Conservation (phyloP, 768 basidiomycete genomes). For the Trametes elegans region DNA sequence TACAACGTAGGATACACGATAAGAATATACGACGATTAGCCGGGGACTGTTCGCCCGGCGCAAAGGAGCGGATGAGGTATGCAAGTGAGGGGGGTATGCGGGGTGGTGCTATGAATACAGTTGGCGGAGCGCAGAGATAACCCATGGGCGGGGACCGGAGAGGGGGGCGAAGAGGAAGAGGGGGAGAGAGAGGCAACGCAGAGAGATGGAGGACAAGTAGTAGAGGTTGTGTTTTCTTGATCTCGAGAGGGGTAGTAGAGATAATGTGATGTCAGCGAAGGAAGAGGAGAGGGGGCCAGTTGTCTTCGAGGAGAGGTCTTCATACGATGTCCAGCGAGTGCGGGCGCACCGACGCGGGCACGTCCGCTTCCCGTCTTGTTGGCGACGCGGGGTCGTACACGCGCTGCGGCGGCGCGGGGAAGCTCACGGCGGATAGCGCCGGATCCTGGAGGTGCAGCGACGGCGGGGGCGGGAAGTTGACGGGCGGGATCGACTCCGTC, state of each 20-base stretch:
- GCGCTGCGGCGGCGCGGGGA: conserved; percentile 17
- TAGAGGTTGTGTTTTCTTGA: not conserved
- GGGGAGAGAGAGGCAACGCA: not conserved
- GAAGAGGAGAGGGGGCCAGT: not conserved
- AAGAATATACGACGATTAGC: conserved; percentile 10
- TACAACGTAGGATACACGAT: conserved; percentile 11
- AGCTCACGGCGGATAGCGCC: conserved; percentile 11
- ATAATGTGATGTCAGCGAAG: no score
- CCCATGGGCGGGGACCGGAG: conserved; percentile 4
- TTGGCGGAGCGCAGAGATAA: not conserved
- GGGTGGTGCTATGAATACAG: conserved; percentile 15
- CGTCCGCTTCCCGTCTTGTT: conserved; percentile 14
- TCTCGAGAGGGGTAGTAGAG: not conserved
- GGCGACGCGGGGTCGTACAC: conserved; percentile 17
- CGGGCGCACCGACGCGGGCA: conserved; percentile 18
- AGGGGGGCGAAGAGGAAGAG: no score
- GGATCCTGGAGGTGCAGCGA: conserved; percentile 15
- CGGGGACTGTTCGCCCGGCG: not conserved
- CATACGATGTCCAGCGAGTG: conserved; percentile 20
- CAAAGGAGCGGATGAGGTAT: conserved; percentile 2
- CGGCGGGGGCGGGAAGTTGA: conserved; percentile 18
- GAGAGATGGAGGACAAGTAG: not conserved
- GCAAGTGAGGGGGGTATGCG: conserved; percentile 7
- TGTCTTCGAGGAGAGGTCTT: not conserved
- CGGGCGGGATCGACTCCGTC: conserved; percentile 2